phyloP scores from a whole-genome alignment of 805 yeast genomes.

The Kuraishia molischiana region DNA sequence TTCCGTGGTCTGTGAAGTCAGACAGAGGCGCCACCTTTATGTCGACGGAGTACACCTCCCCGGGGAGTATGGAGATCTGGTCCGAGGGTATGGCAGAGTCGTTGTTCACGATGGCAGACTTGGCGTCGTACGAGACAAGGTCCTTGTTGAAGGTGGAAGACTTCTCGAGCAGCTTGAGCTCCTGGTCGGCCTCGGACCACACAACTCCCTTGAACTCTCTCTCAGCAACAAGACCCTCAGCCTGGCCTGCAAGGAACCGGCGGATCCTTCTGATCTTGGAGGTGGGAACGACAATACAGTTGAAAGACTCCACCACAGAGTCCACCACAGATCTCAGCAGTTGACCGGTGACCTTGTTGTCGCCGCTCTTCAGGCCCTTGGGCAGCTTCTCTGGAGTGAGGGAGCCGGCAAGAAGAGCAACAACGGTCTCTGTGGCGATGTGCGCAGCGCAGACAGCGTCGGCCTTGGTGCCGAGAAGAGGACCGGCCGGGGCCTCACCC shows the following conservation, averaged over 20 bases:
- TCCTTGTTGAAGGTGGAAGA: slow-evolving; percentile 20
- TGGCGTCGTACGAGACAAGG: slow-evolving; percentile 26
- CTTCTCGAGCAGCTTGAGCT: slow-evolving; percentile 39
- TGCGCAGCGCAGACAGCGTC: slow-evolving; percentile 87
- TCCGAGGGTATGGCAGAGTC: slow-evolving; percentile 65
- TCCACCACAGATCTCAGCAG: slow-evolving; percentile 71
- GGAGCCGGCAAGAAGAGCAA: slow-evolving; percentile 63
- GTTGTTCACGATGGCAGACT: slow-evolving; percentile 24
- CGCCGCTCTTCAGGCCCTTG: slow-evolving; percentile 28
- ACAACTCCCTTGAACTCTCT: slow-evolving; percentile 87
- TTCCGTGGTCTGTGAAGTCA: slow-evolving; percentile 47
- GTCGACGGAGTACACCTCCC: slow-evolving; percentile 84
- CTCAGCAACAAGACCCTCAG: slow-evolving; percentile 87
- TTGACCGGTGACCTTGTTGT: slow-evolving; percentile 49
- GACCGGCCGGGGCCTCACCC: slow-evolving; percentile 51
- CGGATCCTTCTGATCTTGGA: slow-evolving; percentile 86
- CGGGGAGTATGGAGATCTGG: slow-evolving; percentile 62
- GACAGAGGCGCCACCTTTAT: slow-evolving; percentile 65
- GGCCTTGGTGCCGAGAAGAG: slow-evolving; percentile 75
- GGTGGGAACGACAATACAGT: slow-evolving; percentile 85
- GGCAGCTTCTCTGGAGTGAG: slow-evolving; percentile 72
- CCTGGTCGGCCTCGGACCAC: slow-evolving; percentile 81
- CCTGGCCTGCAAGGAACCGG: slow-evolving; percentile 93
- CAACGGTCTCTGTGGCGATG: slow-evolving; percentile 82
- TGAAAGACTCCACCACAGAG: slow-evolving; percentile 73